These are phyloP conservation scores for Aegilops bicornis DNA, from an alignment of 176 grass and related monocot genomes.

Conservation along the genomic window DNA sequence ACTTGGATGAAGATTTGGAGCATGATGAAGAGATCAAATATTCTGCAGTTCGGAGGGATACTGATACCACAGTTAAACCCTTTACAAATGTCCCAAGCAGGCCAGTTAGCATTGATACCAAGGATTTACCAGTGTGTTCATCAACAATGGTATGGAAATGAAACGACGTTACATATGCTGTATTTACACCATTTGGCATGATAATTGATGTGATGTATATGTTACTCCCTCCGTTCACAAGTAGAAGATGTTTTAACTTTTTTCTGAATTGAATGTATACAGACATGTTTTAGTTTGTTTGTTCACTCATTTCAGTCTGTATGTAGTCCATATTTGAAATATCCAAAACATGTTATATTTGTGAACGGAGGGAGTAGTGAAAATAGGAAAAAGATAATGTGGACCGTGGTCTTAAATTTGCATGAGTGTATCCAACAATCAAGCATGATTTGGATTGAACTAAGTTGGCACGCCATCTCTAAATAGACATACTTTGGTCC, in stretches of 20 bases:
- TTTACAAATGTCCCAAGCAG: conserved; percentile 17
- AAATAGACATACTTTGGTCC: neutral
- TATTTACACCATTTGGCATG: neutral
- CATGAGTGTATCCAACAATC: neutral
- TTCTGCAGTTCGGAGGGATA: conserved; percentile 80
- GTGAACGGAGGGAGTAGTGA: neutral
- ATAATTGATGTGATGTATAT: neutral
- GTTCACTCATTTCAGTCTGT: no score
- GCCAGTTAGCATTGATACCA: conserved; percentile 28
- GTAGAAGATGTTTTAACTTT: no score
- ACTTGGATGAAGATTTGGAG: conserved; percentile 66
- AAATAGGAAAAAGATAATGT: neutral
- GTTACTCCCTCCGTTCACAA: no score
- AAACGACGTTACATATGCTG: neutral
- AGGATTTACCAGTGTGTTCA: conserved; percentile 10
- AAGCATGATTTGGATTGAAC: neutral
- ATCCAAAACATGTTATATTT: no score
- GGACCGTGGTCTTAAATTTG: neutral
- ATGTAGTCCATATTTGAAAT: no score
- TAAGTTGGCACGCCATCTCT: neutral
- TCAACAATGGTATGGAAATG: conserved; percentile 31
- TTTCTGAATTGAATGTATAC: no score
- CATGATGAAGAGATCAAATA: conserved; percentile 95
- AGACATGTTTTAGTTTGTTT: no score
- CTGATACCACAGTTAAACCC: conserved; percentile 42